Base-by-base conservation (phyloP, 1,139 yeast species). In the Hansenula anomala region DNA sequence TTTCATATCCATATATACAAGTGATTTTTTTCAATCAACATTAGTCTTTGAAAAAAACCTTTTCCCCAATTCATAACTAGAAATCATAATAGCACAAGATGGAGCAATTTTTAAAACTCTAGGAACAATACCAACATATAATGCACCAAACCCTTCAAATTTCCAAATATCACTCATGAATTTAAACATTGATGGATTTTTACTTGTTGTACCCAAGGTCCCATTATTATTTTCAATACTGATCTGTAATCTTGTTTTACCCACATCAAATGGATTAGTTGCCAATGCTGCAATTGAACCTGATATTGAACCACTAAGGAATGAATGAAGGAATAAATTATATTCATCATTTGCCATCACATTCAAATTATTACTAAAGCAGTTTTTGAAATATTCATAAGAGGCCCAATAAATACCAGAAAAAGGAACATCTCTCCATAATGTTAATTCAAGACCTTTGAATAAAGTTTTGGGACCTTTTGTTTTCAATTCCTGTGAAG, bases 341-440 rank as follows among this genome's bases (percentile, higher is more conserved):
- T 71, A 69, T 31, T 56, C 56, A 15, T 47, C 45, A 24, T 47
- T 49, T 40, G 28, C 34, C 22, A 24, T 41, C 31, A 38, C 30
- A 20, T 26, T 33, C 15, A 45, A 33, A 7, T 39, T 40, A 23
- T 36, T 16, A 37, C 55, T 43, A 19, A 56, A 38, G 12, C 39
- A 43, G 19, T 46, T 47, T 45, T 63, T 67, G 36, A 56, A 60
- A 42, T 67, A 60, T 55, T 87, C 96, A 57, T 87, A 87, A 7
- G 87, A 75, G 6, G 89, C 77, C 99, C 99, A 92, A 61, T 92
- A 92, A 4, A 92, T 80, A 1, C 95, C 97, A 41, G 95, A 84
- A 59, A 92, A 92, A 3, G 99, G 99, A 0, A 90, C 97, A 58
- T 92, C 99, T 60, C 99, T 71, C 96, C 96, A 90, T 19, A 92